Evolutionary conservation across 106 monocot species (phyloP).

Genomic region (Dioscorea dumetorum): DNA sequence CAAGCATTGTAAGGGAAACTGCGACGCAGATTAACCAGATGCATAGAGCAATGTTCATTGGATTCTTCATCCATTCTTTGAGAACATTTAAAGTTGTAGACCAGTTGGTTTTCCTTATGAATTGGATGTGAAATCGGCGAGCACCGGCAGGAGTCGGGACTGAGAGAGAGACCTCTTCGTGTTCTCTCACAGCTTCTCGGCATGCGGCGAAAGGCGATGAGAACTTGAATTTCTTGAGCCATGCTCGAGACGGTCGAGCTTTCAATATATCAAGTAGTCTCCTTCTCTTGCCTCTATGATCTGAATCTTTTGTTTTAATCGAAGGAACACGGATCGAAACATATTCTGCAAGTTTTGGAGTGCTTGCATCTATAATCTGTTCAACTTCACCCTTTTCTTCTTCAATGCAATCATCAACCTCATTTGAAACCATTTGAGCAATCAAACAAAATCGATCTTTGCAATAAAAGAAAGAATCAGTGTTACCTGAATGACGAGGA

Average conservation of each 20-base stretch:
- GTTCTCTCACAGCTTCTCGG: constrained; percentile 1
- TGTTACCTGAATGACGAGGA: no score
- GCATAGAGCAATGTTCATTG: constrained; percentile 35
- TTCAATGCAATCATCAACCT: neutral
- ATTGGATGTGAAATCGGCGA: neutral
- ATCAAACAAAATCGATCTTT: no score
- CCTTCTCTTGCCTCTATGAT: neutral
- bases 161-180: constrained; percentile 25
- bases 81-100: constrained; percentile 6
- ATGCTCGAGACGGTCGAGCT: constrained; percentile 12
- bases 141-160: constrained; percentile 6
- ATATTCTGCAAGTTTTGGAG: neutral
- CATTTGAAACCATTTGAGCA: constrained; percentile 3
- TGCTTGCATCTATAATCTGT: neutral
- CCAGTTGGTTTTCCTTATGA: constrained; percentile 33
- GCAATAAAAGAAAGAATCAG: no score
- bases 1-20: constrained; percentile 12
- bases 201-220: constrained; percentile 4
- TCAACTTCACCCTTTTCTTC: neutral
- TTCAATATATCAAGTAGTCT: constrained; percentile 14
- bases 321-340: neutral
- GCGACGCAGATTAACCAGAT: constrained; percentile 32
- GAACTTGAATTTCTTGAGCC: constrained; percentile 14
- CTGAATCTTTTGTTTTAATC: neutral
- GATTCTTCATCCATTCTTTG: constrained; percentile 37